phyloP scores from a whole-genome alignment of 2,329 filamentous ascomycete genomes.

The Pezizomycotina sp. region DNA sequence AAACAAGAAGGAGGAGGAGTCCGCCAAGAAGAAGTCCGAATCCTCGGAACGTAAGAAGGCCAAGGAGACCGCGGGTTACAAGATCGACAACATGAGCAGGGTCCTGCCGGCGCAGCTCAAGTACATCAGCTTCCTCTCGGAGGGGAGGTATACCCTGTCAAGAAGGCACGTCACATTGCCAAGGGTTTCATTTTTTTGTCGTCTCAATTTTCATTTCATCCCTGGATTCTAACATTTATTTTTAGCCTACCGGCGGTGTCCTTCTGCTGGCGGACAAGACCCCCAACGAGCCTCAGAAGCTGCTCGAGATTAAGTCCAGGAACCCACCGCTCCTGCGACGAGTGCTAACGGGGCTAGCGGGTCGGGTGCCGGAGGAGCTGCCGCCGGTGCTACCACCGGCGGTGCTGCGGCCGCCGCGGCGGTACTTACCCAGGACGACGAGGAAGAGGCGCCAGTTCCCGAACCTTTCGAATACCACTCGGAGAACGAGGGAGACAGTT shows the following conservation, averaged over 20 bases:
- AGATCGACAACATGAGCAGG: constrained; percentile 91
- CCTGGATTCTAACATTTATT: constrained; percentile 1
- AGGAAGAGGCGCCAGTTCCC: constrained; percentile 52
- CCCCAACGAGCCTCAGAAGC: constrained; percentile 58
- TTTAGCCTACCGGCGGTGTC: constrained; percentile 76
- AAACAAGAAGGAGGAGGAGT: constrained; percentile 45
- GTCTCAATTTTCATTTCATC: background rate
- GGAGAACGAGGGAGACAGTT: too few species aligned
- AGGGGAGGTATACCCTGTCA: constrained; percentile 85
- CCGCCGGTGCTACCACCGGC: constrained; percentile 27
- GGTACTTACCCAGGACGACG: constrained; percentile 60
- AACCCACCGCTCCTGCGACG: constrained; percentile 36
- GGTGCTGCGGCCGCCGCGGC: constrained; percentile 54
- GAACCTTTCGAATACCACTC: constrained; percentile 64
- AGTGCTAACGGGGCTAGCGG: constrained; percentile 34
- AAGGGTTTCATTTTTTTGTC: background rate
- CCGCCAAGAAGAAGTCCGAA: constrained; percentile 41
- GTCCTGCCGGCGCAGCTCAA: constrained; percentile 86
- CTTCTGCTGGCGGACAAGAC: constrained; percentile 76
- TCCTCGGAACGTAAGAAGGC: constrained; percentile 63
- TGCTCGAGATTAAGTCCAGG: constrained; percentile 85
- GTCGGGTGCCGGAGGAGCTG: constrained; percentile 43
- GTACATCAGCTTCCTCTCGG: constrained; percentile 72
- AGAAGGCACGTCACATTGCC: constrained; percentile 47
- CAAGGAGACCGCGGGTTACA: constrained; percentile 93